These are phyloP conservation scores for Ophiostoma novo-ulmi DNA, from an alignment of 2,329 filamentous ascomycete genomes.

Conservation along the genomic window DNA sequence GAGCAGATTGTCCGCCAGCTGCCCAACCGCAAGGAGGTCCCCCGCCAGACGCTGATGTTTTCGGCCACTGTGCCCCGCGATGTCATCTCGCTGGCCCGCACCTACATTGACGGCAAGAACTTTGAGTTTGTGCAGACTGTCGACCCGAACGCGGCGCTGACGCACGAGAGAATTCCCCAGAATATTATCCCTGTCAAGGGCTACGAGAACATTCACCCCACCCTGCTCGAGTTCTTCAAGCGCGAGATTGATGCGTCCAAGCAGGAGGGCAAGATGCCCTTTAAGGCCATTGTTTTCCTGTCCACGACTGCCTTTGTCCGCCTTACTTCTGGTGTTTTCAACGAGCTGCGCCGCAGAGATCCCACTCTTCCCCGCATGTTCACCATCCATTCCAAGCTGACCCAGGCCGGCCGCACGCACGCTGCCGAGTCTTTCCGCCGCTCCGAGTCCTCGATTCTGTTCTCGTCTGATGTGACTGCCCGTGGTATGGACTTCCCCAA, in stretches of 20 bases:
- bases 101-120: conserved; percentile 68
- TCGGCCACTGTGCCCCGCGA: conserved; percentile 86
- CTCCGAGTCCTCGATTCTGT: conserved; percentile 58
- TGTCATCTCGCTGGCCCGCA: conserved; percentile 72
- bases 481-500: conserved; percentile 65
- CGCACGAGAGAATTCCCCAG: conserved; percentile 80
- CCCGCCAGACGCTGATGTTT: conserved; percentile 88
- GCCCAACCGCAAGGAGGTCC: conserved; percentile 56
- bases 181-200: conserved; percentile 61
- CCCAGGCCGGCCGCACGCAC: conserved; percentile 62
- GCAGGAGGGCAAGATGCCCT: conserved; percentile 50
- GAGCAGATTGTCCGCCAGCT: conserved; percentile 56
- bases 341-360: conserved; percentile 40
- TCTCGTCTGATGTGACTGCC: conserved; percentile 76
- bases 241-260: conserved; percentile 47
- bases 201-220: conserved; percentile 71
- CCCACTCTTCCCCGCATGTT: conserved; percentile 40
- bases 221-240: conserved; percentile 69
- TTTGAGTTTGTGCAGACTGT: conserved; percentile 94
- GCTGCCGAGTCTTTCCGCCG: conserved; percentile 68
- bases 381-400: conserved; percentile 75
- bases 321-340: conserved; percentile 56
- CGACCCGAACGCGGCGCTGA: conserved; percentile 70
- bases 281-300: conserved; percentile 96
- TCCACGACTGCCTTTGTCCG: conserved; percentile 71